phyloP scores from a whole-genome alignment of 164 flowering plant species.

The Echeveria elegans region DNA sequence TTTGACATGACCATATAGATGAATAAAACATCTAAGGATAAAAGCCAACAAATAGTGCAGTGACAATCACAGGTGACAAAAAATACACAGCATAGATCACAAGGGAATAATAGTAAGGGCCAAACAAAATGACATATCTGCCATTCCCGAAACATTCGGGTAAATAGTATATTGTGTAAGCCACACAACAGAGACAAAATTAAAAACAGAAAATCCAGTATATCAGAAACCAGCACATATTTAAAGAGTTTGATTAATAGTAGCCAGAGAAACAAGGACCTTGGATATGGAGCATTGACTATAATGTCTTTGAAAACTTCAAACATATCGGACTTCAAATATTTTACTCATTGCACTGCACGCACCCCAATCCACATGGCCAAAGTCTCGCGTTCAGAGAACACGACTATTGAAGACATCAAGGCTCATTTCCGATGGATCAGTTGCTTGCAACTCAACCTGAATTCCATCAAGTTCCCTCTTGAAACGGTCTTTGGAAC shows the following conservation, averaged over 20 bases:
- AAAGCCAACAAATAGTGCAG: too few species aligned
- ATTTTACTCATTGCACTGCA: neutral
- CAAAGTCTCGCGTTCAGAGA: neutral
- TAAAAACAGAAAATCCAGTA: neutral
- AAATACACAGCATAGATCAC: too few species aligned
- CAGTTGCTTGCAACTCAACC: constrained; percentile 43
- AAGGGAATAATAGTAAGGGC: too few species aligned
- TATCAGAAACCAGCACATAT: neutral
- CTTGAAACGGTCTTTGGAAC: constrained; percentile 30
- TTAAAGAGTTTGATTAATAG: neutral
- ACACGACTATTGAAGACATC: constrained; percentile 21
- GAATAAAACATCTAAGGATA: too few species aligned
- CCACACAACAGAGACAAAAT: neutral
- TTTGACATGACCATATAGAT: too few species aligned
- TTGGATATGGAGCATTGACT: neutral
- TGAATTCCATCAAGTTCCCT: constrained; percentile 26
- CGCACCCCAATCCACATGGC: neutral
- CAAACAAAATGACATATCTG: neutral
- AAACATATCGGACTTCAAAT: too few species aligned
- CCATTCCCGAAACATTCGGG: neutral
- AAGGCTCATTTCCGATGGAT: constrained; percentile 38
- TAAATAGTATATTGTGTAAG: neutral
- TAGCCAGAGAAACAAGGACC: neutral
- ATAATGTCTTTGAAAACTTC: neutral
- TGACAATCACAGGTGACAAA: too few species aligned